These are phyloP conservation scores for Cercospora brassicicola DNA, from an alignment of 2,329 filamentous ascomycete species.

Conservation along the genomic window DNA sequence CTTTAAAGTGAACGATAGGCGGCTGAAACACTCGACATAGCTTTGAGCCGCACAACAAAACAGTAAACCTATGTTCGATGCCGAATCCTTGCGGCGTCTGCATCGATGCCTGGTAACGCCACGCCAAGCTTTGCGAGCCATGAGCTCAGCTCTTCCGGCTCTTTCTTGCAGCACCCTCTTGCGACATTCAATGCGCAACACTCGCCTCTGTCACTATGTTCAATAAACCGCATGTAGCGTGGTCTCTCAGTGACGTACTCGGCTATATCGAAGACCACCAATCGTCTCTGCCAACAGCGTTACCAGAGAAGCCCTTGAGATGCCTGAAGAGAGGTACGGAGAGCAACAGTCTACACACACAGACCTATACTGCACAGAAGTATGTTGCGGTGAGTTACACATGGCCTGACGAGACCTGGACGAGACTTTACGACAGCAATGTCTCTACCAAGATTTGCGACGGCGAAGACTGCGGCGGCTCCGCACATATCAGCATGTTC, in stretches of 20 bases:
- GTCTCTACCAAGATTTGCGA: background rate
- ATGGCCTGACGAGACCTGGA: background rate
- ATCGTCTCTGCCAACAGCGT: background rate
- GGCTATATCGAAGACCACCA: background rate
- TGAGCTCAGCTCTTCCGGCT: background rate
- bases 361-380: background rate
- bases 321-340: background rate
- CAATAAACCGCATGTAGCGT: background rate
- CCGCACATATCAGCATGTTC: background rate
- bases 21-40: too few relatives aligned
- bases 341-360: background rate
- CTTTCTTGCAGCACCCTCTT: background rate
- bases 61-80: background rate
- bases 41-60: too few relatives aligned
- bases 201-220: background rate
- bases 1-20: too few relatives aligned
- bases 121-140: background rate
- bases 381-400: background rate
- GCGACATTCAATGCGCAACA: background rate
- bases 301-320: background rate
- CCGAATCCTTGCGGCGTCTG: background rate
- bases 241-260: background rate
- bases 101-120: background rate
- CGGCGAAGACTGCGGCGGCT: background rate
- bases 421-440: background rate